Base-by-base conservation (phyloP, 2,329 filamentous ascomycete genomes). In the Lizonia empirigonia region DNA sequence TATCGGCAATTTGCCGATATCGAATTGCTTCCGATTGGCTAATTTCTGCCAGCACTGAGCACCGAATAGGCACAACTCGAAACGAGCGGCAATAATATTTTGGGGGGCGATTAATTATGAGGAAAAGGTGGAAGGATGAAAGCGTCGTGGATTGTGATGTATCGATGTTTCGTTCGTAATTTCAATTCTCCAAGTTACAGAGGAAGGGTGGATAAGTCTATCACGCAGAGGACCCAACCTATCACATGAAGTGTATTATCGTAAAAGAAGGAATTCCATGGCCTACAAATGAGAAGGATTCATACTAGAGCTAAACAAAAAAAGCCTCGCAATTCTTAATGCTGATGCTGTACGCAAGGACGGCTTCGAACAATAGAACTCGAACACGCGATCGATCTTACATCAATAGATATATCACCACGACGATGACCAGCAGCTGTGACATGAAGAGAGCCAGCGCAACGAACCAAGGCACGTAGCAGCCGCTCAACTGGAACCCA, bases 21-120 rank as follows among this genome's bases (percentile, higher is more conserved):
- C n/a, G n/a, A n/a, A 62, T 63, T 34, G 30, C 47, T 54, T 53
- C 56, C 52, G 19, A 23, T 55, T 44, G 53, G 54, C 58, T 53
- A 48, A 62, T 58, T 35, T 24, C 59, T 38, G 36, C 35, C 48
- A 50, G 44, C 44, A 40, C 58, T 53, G 56, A 58, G 29, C 27
- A 44, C 30, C 45, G 39, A 55, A 49, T 35, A 19, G 26, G 34
- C n/a, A n/a, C n/a, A n/a, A n/a, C n/a, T n/a, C 58, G 56, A 59
- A 59, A 53, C 54, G 48, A 57, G 45, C 60, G 60, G 60, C 53
- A 60, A 36, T 44, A 46, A 45, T 3, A 7, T 29, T 15, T 38
- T 42, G 37, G 42, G 49, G 8, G n/a, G n/a, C n/a, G n/a, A n/a
- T n/a, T n/a, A n/a, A n/a, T n/a, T n/a, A n/a, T n/a, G n/a, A n/a